Base-by-base conservation (phyloP, 177 flowering plant genomes). In the Vitis hybrid region DNA sequence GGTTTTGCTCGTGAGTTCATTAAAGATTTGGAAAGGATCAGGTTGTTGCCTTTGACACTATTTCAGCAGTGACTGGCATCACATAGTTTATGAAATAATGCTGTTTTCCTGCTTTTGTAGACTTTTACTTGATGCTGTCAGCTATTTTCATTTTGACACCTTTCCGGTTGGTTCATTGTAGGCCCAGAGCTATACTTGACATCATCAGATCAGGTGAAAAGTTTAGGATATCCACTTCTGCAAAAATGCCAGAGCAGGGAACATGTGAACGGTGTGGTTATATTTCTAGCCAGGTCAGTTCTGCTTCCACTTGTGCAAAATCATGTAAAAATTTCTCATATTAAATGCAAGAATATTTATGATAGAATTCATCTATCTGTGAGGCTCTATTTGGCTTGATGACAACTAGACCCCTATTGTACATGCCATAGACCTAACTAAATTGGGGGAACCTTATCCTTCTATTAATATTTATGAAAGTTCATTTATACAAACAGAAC, bases 1-100 rank as follows among this genome's bases (percentile, higher is more conserved):
- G 99, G 99, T 64, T 96, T 91, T 88, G 99, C 98, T 72, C 95
- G 99, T 56, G 98, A 92, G 71, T 96, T 96, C 84, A 92, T 96
- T 65, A 93, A 96, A 76, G 99, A 96, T 82, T 73, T 96, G 76
- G 98, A 93, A 79, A 84, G 91, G 65, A 78, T 96, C 50, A 96
- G 99, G 99, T 91, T 57, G 7, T 39, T 72, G 12, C 52, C 51
- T 50, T 33, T 5, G 12, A 57, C 61, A 21, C 51, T 18, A 11
- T 39, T 53, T 59, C 62, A 53, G 18, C 26, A 12, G 7, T 10
- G 14, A 21, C 61, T 52, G 15, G 63, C 29, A 16, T n/a, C 29
- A 8, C 49, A 26, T 68, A 49, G 11, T 10, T 53, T 15, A 26
- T 39, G 1, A 22, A 12, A 10, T 21, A 12, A 49, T 10, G 18